These are phyloP conservation scores for Penicillium capsulatum DNA, from an alignment of 2,329 filamentous ascomycete genomes.

Conservation along the genomic window DNA sequence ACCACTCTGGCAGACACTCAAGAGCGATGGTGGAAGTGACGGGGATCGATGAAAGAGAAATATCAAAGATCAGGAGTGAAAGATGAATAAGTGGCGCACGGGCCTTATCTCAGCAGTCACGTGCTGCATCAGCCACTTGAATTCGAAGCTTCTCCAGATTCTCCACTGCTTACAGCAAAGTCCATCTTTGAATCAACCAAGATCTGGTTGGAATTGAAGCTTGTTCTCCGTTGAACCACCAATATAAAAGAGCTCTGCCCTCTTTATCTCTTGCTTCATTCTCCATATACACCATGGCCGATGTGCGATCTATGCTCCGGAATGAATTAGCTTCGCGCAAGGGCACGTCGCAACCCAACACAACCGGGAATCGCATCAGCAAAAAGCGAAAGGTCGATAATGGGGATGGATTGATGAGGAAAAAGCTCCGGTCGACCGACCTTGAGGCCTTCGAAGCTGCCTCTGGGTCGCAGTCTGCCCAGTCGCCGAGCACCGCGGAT, in stretches of 20 bases:
- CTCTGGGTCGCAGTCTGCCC: constrained; percentile 29
- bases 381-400: constrained; percentile 55
- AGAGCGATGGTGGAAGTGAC: constrained; percentile 3
- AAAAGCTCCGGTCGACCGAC: constrained; percentile 41
- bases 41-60: constrained; percentile 3
- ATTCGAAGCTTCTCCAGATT: constrained; percentile 23
- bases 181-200: constrained; percentile 14
- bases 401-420: constrained; percentile 39
- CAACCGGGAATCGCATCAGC: constrained; percentile 33
- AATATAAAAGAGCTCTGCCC: background rate
- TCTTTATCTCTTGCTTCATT: background rate
- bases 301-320: constrained; percentile 74
- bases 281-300: constrained; percentile 56
- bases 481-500: constrained; percentile 21
- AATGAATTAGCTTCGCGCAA: constrained; percentile 71
- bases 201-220: constrained; percentile 10
- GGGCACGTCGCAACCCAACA: constrained; percentile 56
- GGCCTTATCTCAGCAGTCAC: constrained; percentile 4
- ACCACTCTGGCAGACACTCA: background rate
- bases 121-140: constrained; percentile 8
- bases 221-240: background rate
- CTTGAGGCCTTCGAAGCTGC: constrained; percentile 30
- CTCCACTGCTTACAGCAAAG: constrained; percentile 22
- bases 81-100: constrained; percentile 7
- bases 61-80: constrained; percentile 4